Evolutionary conservation across 2,329 filamentous ascomycete genomes (phyloP).

Genomic region (Ceratocystis huliohia): DNA sequence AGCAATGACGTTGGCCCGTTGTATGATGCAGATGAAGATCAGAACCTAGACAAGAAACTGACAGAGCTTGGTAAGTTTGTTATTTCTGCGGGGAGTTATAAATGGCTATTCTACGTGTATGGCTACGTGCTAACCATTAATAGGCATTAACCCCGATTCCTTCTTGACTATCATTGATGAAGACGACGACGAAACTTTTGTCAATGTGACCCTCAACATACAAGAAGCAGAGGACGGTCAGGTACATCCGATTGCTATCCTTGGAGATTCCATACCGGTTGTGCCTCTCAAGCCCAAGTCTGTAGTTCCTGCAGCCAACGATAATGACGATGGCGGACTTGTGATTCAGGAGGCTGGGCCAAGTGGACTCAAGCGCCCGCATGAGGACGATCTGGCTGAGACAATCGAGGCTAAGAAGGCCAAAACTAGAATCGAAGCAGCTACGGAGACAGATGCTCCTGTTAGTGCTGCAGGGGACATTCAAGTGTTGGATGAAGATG

Average conservation of each 20-base stretch:
- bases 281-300: conserved; percentile 43
- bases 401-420: conserved; percentile 37
- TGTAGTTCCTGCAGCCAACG: conserved; percentile 28
- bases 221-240: conserved; percentile 32
- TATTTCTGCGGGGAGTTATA: background rate
- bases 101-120: background rate
- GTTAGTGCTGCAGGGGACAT: conserved; percentile 22
- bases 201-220: conserved; percentile 66
- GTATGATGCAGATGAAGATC: conserved; percentile 80
- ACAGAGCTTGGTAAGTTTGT: conserved; percentile 50
- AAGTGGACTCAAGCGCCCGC: conserved; percentile 34
- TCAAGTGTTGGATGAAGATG: conserved; percentile 24
- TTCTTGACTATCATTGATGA: conserved; percentile 81
- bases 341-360: background rate
- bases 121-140: conserved; percentile 23
- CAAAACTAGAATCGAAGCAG: conserved; percentile 27
- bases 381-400: conserved; percentile 25
- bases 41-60: conserved; percentile 71
- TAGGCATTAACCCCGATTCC: conserved; percentile 55
- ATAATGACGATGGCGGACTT: conserved; percentile 30
- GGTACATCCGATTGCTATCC: conserved; percentile 15
- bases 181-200: conserved; percentile 57
- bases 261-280: conserved; percentile 28
- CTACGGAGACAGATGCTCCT: background rate
- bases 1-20: conserved; percentile 63